Evolutionary conservation across 441 rosid genomes (phyloP).

Genomic region (Euphorbia schlechtendalii): DNA sequence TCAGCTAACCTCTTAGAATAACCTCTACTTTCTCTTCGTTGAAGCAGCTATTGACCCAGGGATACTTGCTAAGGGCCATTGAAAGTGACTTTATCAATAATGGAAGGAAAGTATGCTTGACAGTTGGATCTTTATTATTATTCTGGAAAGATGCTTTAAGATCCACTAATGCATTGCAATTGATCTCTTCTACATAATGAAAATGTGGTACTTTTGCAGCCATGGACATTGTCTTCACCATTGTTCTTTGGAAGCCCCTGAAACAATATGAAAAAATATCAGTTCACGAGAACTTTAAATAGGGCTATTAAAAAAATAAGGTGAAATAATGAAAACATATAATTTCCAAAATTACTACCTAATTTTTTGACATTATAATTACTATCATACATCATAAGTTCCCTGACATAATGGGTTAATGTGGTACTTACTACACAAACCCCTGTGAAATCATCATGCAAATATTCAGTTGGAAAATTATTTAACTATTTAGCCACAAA

Average conservation of each 20-base stretch:
- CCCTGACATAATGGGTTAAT: not conserved
- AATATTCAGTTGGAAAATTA: not conserved
- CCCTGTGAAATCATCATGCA: not conserved
- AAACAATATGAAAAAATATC: constrained; percentile 8
- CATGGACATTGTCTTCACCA: constrained; percentile 91
- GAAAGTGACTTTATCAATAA: constrained; percentile 73
- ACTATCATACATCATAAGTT: not conserved
- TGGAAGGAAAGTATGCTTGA: constrained; percentile 85
- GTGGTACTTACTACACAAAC: not conserved
- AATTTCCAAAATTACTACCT: too few species aligned
- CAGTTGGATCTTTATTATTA: constrained; percentile 48
- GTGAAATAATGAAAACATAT: too few species aligned
- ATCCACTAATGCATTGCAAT: constrained; percentile 62
- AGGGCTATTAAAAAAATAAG: not conserved
- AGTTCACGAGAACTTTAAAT: not conserved
- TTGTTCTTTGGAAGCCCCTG: constrained; percentile 83
- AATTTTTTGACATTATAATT: not conserved
- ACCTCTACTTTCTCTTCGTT: constrained; percentile 71
- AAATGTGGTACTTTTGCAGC: constrained; percentile 90
- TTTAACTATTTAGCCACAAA: not conserved
- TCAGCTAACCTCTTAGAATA: constrained; percentile 57
- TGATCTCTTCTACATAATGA: constrained; percentile 90
- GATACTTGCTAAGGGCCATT: constrained; percentile 70
- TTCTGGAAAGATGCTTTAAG: constrained; percentile 66
- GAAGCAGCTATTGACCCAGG: constrained; percentile 80